Evolutionary conservation across 2,329 filamentous ascomycete species (phyloP).

Genomic region (Thelonectria discophora): DNA sequence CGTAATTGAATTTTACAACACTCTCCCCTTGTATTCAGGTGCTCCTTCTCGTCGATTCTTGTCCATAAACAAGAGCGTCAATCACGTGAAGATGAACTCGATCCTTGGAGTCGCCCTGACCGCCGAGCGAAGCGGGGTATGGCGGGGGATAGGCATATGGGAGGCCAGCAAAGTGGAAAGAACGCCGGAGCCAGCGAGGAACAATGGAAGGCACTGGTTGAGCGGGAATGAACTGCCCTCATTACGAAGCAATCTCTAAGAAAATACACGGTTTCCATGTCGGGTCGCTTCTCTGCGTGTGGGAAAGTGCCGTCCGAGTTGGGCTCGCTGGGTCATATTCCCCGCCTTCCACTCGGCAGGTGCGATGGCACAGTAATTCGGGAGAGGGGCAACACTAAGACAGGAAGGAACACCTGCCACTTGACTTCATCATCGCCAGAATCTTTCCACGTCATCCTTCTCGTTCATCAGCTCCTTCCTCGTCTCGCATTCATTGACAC

Average conservation of each 20-base stretch:
- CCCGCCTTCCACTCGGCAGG: constrained; percentile 1
- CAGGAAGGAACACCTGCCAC: constrained; percentile 6
- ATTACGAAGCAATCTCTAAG: constrained; percentile 24
- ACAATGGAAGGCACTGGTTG: neutral
- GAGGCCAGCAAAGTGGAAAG: constrained; percentile 8
- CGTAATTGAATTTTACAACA: neutral
- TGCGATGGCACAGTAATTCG: constrained; percentile 1
- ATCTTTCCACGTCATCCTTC: constrained; percentile 1
- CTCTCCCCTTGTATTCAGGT: too few species aligned
- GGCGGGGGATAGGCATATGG: constrained; percentile 6
- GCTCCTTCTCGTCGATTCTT: too few species aligned
- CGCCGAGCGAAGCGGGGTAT: constrained; percentile 8
- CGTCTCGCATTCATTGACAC: neutral
- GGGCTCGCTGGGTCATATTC: constrained; percentile 4
- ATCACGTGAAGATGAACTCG: neutral
- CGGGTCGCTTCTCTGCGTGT: too few species aligned
- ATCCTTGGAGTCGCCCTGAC: neutral
- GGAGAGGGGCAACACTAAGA: constrained; percentile 1
- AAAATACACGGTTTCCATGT: constrained; percentile 8
- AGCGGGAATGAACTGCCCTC: neutral
- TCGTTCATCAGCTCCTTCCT: neutral
- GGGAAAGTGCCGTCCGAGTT: neutral
- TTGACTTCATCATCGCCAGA: constrained; percentile 5
- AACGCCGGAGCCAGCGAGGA: constrained; percentile 22
- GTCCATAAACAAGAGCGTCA: neutral